Evolutionary conservation across 2,329 filamentous ascomycete genomes (phyloP).

Genomic region (Ascochyta lentis): DNA sequence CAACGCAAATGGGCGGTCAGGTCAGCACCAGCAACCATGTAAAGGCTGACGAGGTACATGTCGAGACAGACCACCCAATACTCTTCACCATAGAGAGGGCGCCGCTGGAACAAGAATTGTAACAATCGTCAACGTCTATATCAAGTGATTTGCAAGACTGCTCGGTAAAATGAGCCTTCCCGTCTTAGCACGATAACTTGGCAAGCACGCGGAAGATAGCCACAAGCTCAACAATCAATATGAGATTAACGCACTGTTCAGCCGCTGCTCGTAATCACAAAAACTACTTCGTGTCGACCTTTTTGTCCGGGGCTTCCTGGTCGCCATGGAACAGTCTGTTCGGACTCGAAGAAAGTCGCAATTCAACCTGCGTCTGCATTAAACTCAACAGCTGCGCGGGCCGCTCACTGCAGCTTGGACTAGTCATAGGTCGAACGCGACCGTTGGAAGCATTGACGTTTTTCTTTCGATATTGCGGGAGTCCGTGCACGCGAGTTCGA

Average conservation of each 20-base stretch:
- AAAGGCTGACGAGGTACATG: constrained; percentile 47
- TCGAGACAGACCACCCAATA: constrained; percentile 52
- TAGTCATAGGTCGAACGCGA: not conserved
- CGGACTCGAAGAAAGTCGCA: not conserved
- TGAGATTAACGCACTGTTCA: not conserved
- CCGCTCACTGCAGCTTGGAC: constrained; percentile 1
- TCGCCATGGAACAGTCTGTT: not conserved
- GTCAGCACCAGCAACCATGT: constrained; percentile 60
- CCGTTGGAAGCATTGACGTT: not conserved
- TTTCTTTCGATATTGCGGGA: constrained; percentile 16
- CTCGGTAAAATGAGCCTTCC: not conserved
- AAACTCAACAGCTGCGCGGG: not conserved
- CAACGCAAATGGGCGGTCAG: constrained; percentile 61
- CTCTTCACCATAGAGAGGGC: constrained; percentile 57
- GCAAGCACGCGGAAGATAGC: not conserved
- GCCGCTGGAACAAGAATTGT: not conserved
- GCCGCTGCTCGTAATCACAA: not conserved
- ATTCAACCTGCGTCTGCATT: not conserved
- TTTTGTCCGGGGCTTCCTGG: not conserved
- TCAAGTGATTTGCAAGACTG: not conserved
- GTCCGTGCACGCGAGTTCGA: constrained; percentile 6
- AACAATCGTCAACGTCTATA: not conserved
- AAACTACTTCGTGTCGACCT: not conserved
- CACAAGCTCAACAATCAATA: not conserved
- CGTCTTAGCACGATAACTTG: not conserved